Conservation (phyloP, 1,139 yeast genomes). For the Yamadazyma songkhlaensis region DNA sequence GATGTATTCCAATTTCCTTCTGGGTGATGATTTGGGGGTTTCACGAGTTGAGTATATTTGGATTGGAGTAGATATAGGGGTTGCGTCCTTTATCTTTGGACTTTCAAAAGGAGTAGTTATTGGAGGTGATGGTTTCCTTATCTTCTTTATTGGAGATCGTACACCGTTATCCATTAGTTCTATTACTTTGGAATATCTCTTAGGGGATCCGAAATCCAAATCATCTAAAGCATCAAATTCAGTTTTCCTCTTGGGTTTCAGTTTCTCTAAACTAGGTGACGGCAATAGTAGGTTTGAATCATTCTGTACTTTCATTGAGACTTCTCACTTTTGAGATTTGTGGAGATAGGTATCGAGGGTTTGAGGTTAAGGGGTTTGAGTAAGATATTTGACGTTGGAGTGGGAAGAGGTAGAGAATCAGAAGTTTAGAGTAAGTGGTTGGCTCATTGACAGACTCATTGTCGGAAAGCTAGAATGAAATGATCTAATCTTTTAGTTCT, state of each 20-base stretch:
- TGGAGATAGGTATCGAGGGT: background rate
- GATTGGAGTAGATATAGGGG: too few relatives aligned
- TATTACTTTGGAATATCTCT: conserved; percentile 15
- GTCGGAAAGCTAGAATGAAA: too few relatives aligned
- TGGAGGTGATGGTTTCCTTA: too few relatives aligned
- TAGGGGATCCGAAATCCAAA: conserved; percentile 17
- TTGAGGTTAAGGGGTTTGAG: too few relatives aligned
- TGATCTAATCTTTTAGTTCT: too few relatives aligned
- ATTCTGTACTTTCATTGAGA: background rate
- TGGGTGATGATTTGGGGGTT: background rate
- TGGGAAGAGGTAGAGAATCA: too few relatives aligned
- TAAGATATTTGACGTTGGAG: too few relatives aligned
- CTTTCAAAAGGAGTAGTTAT: too few relatives aligned
- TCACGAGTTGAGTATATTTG: background rate
- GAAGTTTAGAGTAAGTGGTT: too few relatives aligned
- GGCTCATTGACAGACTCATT: too few relatives aligned
- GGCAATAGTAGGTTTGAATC: conserved; percentile 1
- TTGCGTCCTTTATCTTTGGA: too few relatives aligned
- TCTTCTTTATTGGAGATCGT: background rate
- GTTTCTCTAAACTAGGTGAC: background rate
- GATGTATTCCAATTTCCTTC: background rate
- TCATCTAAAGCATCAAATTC: background rate
- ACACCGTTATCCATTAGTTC: conserved; percentile 8
- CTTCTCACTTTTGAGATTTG: background rate
- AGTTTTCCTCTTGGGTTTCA: background rate